These are phyloP conservation scores for Tuber indicum DNA, from an alignment of 495 filamentous ascomycete species.

Conservation along the genomic window DNA sequence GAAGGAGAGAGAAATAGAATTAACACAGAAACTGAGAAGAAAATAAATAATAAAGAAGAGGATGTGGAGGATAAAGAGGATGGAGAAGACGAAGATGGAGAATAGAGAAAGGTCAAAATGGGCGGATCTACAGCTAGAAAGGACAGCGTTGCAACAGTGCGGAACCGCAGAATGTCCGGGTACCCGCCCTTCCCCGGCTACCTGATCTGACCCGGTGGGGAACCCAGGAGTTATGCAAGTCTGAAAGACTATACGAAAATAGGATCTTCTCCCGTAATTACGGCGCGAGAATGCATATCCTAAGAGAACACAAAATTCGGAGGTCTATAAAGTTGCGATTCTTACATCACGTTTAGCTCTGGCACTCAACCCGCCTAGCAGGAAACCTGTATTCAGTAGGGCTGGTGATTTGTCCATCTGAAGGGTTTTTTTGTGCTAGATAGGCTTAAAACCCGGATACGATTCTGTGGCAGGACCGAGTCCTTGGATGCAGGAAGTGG, in stretches of 20 bases:
- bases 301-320: not conserved
- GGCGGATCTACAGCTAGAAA: not conserved
- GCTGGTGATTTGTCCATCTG: not conserved
- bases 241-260: too few species aligned
- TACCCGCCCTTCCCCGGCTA: not conserved
- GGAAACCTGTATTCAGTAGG: not conserved
- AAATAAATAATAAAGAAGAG: not conserved
- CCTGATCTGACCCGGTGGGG: not conserved
- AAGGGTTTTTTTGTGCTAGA: not conserved
- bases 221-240: not conserved
- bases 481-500: not conserved
- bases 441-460: not conserved
- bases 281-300: not conserved
- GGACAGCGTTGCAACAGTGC: constrained; percentile 1
- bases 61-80: too few species aligned
- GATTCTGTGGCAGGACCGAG: not conserved
- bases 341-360: not conserved
- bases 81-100: not conserved
- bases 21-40: not conserved
- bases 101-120: not conserved
- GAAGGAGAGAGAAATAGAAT: not conserved
- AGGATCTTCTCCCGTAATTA: not conserved
- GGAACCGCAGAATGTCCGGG: not conserved
- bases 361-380: not conserved
- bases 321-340: not conserved